These are phyloP conservation scores for Fusarium chuoi DNA, from an alignment of 2,329 filamentous ascomycete genomes.

Conservation along the genomic window DNA sequence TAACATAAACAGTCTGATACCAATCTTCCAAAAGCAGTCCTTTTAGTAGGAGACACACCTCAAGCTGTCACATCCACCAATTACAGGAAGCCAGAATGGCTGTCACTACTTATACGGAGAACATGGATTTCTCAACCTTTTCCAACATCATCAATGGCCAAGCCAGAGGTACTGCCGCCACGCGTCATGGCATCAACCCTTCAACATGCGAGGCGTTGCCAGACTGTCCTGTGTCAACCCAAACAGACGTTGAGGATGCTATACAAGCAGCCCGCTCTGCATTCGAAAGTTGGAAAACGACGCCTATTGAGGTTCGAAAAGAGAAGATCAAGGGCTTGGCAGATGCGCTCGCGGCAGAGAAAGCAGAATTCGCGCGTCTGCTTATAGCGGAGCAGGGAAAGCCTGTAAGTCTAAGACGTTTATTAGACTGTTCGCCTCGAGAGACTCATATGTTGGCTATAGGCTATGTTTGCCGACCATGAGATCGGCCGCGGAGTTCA, in stretches of 20 bases:
- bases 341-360: background rate
- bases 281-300: background rate
- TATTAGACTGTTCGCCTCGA: rapidly evolving
- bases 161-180: background rate
- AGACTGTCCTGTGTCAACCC: background rate
- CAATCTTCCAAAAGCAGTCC: background rate
- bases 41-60: background rate
- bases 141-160: background rate
- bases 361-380: background rate
- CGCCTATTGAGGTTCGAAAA: background rate
- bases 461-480: background rate
- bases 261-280: background rate
- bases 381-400: background rate
- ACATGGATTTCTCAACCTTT: background rate
- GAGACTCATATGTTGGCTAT: background rate
- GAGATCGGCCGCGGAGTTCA: background rate
- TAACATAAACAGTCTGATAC: background rate
- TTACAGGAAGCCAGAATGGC: background rate
- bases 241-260: background rate
- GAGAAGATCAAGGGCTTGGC: background rate
- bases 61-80: background rate
- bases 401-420: background rate
- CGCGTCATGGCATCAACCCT: background rate
- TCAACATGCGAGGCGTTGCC: background rate
- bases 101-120: background rate